phyloP scores from a whole-genome alignment of 352 stramenopile genomes.

The Globisporangium echinulatum region DNA sequence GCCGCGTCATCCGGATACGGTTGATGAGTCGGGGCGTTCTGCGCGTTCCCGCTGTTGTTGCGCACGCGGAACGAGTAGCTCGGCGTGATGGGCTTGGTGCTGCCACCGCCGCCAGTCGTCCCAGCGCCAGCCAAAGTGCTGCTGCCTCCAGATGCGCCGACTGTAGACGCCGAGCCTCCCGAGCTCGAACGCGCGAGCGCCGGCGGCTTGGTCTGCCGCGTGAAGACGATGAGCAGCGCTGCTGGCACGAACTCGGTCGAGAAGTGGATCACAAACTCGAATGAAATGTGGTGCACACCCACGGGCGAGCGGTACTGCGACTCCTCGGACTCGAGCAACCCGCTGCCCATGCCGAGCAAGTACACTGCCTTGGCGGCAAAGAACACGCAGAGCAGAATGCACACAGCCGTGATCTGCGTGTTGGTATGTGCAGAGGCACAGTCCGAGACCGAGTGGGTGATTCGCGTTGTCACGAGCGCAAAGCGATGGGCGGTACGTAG shows the following conservation, averaged over 20 bases:
- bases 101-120: constrained; percentile 14
- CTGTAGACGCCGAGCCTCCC: constrained; percentile 19
- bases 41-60: constrained; percentile 22
- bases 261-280: constrained; percentile 69
- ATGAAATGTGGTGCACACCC: constrained; percentile 61
- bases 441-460: not conserved
- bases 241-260: constrained; percentile 68
- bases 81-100: constrained; percentile 30
- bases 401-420: constrained; percentile 65
- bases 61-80: constrained; percentile 31
- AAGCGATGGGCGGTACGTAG: no score
- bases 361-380: constrained; percentile 66
- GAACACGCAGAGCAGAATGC: constrained; percentile 60
- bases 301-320: constrained; percentile 52
- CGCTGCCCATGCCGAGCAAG: constrained; percentile 61
- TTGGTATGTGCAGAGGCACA: not conserved
- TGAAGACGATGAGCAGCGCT: constrained; percentile 63
- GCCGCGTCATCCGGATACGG: constrained; percentile 40
- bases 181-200: constrained; percentile 22
- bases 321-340: constrained; percentile 54
- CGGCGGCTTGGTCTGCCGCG: constrained; percentile 23
- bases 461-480: no score
- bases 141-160: not conserved
- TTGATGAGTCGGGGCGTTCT: constrained; percentile 15
- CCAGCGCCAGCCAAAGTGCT: constrained; percentile 2